These are phyloP conservation scores for Shiraia sp. DNA, from an alignment of 2,329 filamentous ascomycete genomes.

Conservation along the genomic window DNA sequence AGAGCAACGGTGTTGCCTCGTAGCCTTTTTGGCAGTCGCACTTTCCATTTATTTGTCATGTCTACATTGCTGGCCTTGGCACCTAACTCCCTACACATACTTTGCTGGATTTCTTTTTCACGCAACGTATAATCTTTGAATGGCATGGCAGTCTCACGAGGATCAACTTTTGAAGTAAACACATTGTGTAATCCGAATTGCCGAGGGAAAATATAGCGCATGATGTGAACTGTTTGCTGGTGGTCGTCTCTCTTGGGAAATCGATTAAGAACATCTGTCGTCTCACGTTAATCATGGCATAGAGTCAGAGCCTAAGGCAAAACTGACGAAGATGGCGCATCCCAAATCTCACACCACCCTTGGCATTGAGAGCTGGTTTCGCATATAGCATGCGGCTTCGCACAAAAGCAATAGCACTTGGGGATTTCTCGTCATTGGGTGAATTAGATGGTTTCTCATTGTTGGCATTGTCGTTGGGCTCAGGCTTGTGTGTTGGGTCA, in stretches of 20 bases:
- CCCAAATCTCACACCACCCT: constrained; percentile 71
- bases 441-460: constrained; percentile 4
- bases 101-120: constrained; percentile 73
- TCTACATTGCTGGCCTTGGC: constrained; percentile 19
- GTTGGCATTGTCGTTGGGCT: neutral
- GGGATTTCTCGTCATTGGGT: constrained; percentile 24
- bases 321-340: constrained; percentile 78
- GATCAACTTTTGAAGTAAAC: constrained; percentile 74
- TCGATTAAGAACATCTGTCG: constrained; percentile 77
- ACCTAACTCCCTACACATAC: constrained; percentile 24
- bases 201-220: constrained; percentile 92
- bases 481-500: constrained; percentile 6
- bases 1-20: constrained; percentile 65
- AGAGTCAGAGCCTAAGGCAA: constrained; percentile 4
- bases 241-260: constrained; percentile 55
- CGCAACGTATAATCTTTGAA: constrained; percentile 85
- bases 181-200: constrained; percentile 91
- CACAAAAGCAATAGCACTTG: constrained; percentile 72
- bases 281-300: constrained; percentile 14
- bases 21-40: constrained; percentile 65
- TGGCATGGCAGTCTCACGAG: constrained; percentile 67
- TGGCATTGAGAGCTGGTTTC: constrained; percentile 69
- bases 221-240: constrained; percentile 67
- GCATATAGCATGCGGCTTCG: constrained; percentile 87
- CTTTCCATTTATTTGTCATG: constrained; percentile 40